Percentiles rank a stretch among this genome's conserved stretches.
Evolutionary conservation across 306 rosid species (phyloP).

Genomic region (Prunus kanzakura): DNA sequence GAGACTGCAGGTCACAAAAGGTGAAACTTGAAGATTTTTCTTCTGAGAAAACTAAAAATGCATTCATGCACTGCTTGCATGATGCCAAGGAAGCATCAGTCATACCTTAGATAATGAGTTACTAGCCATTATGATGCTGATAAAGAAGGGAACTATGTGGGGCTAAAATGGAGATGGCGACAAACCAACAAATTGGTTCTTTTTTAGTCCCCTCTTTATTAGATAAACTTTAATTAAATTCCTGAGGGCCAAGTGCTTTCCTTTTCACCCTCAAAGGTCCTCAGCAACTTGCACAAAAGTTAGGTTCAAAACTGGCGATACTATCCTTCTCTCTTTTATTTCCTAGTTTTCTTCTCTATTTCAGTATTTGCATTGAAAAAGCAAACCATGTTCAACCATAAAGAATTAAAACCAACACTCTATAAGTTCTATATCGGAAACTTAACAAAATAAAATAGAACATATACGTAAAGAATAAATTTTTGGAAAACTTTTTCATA

Average conservation of each 20-base stretch:
- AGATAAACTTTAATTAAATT: constrained; percentile 35
- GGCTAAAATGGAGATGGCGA: constrained; percentile 10
- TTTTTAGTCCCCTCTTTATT: constrained; percentile 1
- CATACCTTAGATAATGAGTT: background rate
- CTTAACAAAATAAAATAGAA: too few relatives aligned
- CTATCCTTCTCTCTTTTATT: background rate
- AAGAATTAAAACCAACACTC: background rate
- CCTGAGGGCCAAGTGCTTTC: constrained; percentile 28
- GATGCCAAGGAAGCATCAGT: background rate
- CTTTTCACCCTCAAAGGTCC: constrained; percentile 24
- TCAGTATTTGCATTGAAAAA: background rate
- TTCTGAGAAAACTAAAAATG: background rate
- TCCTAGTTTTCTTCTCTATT: background rate
- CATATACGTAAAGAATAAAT: background rate
- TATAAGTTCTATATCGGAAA: too few relatives aligned
- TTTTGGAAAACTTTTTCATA: background rate
- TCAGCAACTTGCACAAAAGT: constrained; percentile 29
- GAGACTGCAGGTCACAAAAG: background rate
- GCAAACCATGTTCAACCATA: background rate
- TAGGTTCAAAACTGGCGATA: background rate
- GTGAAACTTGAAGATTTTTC: background rate
- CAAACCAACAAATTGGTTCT: constrained; percentile 14
- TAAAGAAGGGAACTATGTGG: constrained; percentile 14
- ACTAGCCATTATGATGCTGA: background rate
- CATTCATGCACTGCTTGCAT: too few relatives aligned